phyloP scores from a whole-genome alignment of 345 rosid genomes.

The Melaleuca alternifolia region DNA sequence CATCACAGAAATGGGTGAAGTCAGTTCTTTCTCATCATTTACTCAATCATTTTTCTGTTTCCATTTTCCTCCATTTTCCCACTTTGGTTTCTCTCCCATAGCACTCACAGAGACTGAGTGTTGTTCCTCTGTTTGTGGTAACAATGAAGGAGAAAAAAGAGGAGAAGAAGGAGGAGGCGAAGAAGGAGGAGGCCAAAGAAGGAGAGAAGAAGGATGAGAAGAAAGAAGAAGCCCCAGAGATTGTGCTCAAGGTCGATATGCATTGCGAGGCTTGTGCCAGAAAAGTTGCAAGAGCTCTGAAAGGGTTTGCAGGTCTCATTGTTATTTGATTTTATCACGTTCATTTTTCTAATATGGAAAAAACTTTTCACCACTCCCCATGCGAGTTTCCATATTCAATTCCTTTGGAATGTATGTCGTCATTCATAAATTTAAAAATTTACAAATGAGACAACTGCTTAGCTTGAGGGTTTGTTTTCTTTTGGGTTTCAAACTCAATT shows the following conservation, averaged over 20 bases:
- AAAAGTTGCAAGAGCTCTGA: conserved; percentile 46
- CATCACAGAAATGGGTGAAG: conserved; percentile 39
- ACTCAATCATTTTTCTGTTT: neutral
- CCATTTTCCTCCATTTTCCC: neutral
- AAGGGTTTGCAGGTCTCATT: conserved; percentile 50
- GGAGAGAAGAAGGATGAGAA: conserved; percentile 14
- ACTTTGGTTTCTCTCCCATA: neutral
- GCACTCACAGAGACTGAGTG: neutral
- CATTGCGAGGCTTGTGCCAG: conserved; percentile 79
- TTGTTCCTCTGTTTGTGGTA: neutral
- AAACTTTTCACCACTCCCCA: neutral
- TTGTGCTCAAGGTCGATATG: conserved; percentile 73
- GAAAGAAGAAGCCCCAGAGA: conserved; percentile 34
- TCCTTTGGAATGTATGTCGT: neutral
- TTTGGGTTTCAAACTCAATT: neutral
- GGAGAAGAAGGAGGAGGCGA: neutral
- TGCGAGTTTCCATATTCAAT: neutral
- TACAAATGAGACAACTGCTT: neutral
- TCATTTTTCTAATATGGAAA: neutral
- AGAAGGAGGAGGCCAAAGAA: conserved; percentile 7
- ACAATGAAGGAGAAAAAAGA: neutral
- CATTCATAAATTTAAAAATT: neutral
- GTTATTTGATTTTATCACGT: neutral
- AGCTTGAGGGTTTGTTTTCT: neutral
- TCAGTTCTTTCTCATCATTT: conserved; percentile 1